phyloP scores from a whole-genome alignment of 192 early-diverging fungal genomes.

The Linnemannia zychae region DNA sequence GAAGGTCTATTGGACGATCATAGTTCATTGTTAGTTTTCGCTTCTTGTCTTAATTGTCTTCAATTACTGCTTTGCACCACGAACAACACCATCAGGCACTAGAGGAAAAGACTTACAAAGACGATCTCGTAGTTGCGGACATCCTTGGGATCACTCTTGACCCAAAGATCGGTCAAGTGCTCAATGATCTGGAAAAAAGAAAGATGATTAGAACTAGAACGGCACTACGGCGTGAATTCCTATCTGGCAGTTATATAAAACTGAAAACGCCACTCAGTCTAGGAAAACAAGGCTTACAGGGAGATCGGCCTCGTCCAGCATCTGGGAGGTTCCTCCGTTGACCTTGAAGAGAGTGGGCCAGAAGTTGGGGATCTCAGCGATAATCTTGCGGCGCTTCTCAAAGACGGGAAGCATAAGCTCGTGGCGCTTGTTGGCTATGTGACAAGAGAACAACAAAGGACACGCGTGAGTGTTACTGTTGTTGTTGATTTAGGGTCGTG shows the following conservation, averaged over 20 bases:
- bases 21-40: background rate
- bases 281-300: conserved; percentile 25
- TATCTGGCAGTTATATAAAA: background rate
- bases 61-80: background rate
- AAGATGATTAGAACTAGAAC: conserved; percentile 3
- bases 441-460: background rate
- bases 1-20: conserved; percentile 48
- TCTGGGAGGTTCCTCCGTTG: background rate
- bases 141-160: conserved; percentile 54
- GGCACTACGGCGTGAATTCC: background rate
- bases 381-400: conserved; percentile 66
- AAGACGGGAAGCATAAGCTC: conserved; percentile 42
- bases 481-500: background rate
- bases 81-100: too few species aligned
- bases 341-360: conserved; percentile 68
- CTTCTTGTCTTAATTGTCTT: background rate
- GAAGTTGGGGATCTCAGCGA: conserved; percentile 68
- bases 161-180: conserved; percentile 50
- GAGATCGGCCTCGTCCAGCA: conserved; percentile 27
- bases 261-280: background rate
- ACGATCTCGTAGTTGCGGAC: conserved; percentile 67
- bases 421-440: conserved; percentile 41
- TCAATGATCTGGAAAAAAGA: conserved; percentile 27
- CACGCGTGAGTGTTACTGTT: background rate
- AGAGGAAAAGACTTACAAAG: conserved; percentile 49